Conservation (phyloP, 2,329 filamentous ascomycete species). For the Aspergillus tanneri region DNA sequence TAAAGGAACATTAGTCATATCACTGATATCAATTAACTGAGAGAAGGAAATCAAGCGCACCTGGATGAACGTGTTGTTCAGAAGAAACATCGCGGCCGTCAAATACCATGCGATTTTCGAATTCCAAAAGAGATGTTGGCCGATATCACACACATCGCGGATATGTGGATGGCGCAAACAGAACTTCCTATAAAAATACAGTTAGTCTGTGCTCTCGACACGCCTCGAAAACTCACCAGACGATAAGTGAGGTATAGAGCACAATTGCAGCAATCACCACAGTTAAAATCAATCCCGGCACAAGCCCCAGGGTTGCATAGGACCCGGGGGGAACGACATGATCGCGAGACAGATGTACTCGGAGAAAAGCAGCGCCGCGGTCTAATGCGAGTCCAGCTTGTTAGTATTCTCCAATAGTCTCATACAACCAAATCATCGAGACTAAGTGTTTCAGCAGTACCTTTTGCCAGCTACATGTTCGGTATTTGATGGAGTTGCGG, state of each 20-base stretch:
- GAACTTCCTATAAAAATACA: conserved; percentile 68
- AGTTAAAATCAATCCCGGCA: conserved; percentile 82
- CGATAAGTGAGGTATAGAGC: conserved; percentile 73
- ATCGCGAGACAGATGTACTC: conserved; percentile 93
- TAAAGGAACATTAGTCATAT: conserved; percentile 28
- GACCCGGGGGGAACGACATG: conserved; percentile 96
- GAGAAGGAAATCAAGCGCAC: conserved; percentile 36
- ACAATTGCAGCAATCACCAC: conserved; percentile 74
- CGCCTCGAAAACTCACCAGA: conserved; percentile 51
- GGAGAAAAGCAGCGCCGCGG: conserved; percentile 83
- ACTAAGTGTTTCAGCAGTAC: conserved; percentile 42
- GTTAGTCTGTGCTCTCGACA: conserved; percentile 16
- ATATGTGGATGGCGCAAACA: conserved; percentile 88
- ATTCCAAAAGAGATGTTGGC: conserved; percentile 91
- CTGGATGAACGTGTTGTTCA: conserved; percentile 93
- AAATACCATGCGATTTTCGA: conserved; percentile 68
- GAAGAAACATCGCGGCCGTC: conserved; percentile 80
- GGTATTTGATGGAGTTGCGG: conserved; percentile 80
- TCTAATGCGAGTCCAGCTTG: conserved; percentile 49
- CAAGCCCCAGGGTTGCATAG: conserved; percentile 81
- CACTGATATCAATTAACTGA: no score
- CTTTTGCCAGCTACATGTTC: conserved; percentile 93
- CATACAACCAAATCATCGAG: background rate
- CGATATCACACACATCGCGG: conserved; percentile 89
- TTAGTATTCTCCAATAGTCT: background rate